phyloP scores from a whole-genome alignment of 2,329 filamentous ascomycete genomes.

The Penicillium sp. region DNA sequence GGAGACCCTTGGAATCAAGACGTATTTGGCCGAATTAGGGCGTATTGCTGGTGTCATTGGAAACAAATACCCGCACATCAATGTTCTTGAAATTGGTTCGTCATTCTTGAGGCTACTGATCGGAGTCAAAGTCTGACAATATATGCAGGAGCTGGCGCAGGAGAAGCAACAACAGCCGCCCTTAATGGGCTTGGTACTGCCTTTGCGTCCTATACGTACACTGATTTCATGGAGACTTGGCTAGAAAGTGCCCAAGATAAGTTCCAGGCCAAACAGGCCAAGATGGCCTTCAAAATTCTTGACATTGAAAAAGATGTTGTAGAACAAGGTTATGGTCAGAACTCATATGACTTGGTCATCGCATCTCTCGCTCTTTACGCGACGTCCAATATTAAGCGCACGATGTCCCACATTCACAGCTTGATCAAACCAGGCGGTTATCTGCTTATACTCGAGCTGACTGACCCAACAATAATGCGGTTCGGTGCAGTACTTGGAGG shows the following conservation, averaged over 20 bases:
- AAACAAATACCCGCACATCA: constrained; percentile 39
- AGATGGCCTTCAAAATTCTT: constrained; percentile 32
- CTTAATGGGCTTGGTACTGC: constrained; percentile 8
- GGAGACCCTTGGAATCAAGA: constrained; percentile 17
- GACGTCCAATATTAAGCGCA: constrained; percentile 19
- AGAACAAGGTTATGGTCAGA: constrained; percentile 31
- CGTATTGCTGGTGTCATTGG: constrained; percentile 31
- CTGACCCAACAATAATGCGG: constrained; percentile 17
- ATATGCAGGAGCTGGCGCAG: constrained; percentile 12
- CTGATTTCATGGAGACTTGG: constrained; percentile 41
- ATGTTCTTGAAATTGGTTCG: constrained; percentile 38
- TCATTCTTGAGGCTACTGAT: neutral
- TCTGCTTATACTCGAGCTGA: constrained; percentile 42
- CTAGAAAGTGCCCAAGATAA: constrained; percentile 33
- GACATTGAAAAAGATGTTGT: constrained; percentile 30
- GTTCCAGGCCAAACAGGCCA: constrained; percentile 22
- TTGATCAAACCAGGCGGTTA: constrained; percentile 45
- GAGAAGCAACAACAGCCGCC: constrained; percentile 10
- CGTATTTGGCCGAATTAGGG: constrained; percentile 20
- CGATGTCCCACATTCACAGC: constrained; percentile 27
- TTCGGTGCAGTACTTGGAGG: constrained; percentile 25
- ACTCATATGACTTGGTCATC: constrained; percentile 35
- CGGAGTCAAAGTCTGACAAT: neutral
- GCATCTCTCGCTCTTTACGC: constrained; percentile 31
- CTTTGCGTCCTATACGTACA: constrained; percentile 42